Base-by-base conservation (phyloP, 441 rosid genomes). In the Populus hybrid region DNA sequence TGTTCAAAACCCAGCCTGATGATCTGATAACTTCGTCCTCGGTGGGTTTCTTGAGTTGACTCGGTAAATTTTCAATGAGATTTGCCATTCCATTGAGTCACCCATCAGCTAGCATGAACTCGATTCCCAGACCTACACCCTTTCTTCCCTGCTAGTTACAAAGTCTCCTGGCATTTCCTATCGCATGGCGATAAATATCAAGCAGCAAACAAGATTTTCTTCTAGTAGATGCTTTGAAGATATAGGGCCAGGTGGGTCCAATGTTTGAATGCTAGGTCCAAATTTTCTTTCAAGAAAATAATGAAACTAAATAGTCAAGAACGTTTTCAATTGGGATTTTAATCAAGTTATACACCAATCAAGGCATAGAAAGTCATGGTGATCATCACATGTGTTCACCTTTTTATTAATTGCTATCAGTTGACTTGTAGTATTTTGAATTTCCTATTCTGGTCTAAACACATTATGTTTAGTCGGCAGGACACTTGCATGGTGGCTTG, bases 331-430 rank as follows among this genome's bases (percentile, higher is more conserved):
- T 73, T 70, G 35, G 32, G 32, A 36, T 65, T 67, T n/a, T 24
- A 28, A 30, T 24, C 64, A 70, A 68, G 42, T 50, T 67, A 18
- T 30, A 50, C 10, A 30, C 32, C 54, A 61, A 70, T 73, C 64
- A 35, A 66, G 59, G 42, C 18, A 4, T 42, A 12, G 14, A 35
- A 50, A 84, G 76, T 77, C 86, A n/a, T 30, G 20, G 20, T 26
- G 36, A 35, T 26, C 72, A 78, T 54, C 65, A 72, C 50, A 36
- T 32, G 1, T 8, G 12, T 1, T 46, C 69, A 70, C 8, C 38
- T 10, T 40, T 32, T 10, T 36, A 32, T 64, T 28, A 6, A 18
- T 12, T 21, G 16, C 67, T 57, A 6, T 23, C 5, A 24, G 36
- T 54, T 80, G 81, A 73, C 68, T 34, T 66, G 34, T 28, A 72